Percentiles rank a stretch among this genome's conserved stretches.
phyloP scores from a whole-genome alignment of 2,329 filamentous ascomycete genomes.

The Monilinia fructigena region DNA sequence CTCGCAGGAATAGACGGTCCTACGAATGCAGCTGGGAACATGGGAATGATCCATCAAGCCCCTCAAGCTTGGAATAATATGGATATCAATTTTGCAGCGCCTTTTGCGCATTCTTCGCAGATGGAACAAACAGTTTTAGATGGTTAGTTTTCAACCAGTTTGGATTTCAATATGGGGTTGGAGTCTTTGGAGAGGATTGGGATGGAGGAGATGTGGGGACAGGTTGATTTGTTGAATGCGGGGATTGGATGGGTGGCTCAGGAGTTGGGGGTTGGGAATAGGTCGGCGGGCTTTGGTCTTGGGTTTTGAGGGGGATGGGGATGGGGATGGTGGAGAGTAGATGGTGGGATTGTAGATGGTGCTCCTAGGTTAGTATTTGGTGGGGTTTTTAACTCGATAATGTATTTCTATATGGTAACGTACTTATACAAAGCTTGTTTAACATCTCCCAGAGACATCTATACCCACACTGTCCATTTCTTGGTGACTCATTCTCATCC shows the following conservation, averaged over 20 bases:
- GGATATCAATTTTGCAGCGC: neutral
- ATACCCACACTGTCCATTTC: too few species aligned
- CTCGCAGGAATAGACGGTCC: too few species aligned
- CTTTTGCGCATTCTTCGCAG: neutral
- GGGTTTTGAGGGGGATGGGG: neutral
- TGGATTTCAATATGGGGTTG: neutral
- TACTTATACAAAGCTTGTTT: too few species aligned
- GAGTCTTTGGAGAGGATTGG: neutral
- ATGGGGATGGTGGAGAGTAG: too few species aligned
- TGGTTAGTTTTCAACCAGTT: neutral
- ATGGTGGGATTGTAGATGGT: too few species aligned
- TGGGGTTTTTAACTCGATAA: too few species aligned
- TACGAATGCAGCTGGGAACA: neutral
- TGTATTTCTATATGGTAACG: too few species aligned
- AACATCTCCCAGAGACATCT: too few species aligned
- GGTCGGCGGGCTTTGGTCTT: neutral
- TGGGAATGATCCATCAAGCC: too few species aligned
- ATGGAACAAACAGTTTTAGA: neutral
- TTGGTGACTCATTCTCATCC: too few species aligned
- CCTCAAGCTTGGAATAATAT: neutral
- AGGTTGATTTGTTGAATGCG: slow-evolving; percentile 16
- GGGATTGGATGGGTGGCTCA: slow-evolving; percentile 4
- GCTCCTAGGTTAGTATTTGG: neutral
- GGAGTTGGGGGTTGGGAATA: neutral
- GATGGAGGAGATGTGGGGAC: slow-evolving; percentile 17